Evolutionary conservation across 768 basidiomycete species (phyloP), one percentile per base, ranked within the genome.

Genomic region (Lenzites betulinus): DNA sequence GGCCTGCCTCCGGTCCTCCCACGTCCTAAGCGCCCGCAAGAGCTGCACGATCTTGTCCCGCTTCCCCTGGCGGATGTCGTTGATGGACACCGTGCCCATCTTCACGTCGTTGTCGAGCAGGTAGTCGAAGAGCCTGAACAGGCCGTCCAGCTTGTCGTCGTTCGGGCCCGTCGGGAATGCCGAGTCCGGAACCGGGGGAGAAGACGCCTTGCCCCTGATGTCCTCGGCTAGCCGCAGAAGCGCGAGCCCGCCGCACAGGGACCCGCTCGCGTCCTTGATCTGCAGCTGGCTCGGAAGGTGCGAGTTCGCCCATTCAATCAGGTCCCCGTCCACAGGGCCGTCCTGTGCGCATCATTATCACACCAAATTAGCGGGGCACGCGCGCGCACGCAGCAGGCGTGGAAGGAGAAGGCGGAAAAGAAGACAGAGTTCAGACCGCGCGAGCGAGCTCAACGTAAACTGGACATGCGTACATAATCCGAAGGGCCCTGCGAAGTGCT

Each of bases 31-130:
- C 38, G 90, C 89, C 66, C 80, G 85, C 67, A 98, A 71, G 35
- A 98, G 76, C 71, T 93, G 89, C 4, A 88, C 66, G 61, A 96
- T 84, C 77, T 92, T 95, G 46, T 90, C 88, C 49, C 85, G 79
- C 70, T 89, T 92, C 30, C 91, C 92, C 62, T 85, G 83, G 51
- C 92, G 81, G 35, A 98, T 81, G 74, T 98, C 96, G 70, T 96
- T 96, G 75, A 97, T 95, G 67, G 91, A 94, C 33, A 98, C 89
- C 62, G 87, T 85, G 9, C 91, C 95, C 79, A 96, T 92, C 75
- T 90, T 89, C 58, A 95, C 87, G 50, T 94, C 94, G 61, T 93
- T 92, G 67, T 95, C 93, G 48, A 98, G 81, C 56, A 97, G 75
- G 74, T 93, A 95, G 74, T 98, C 95, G 75, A 97, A 96, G 56